Conservation (phyloP, 78 protist species). For the Dictyostelium purpureum region DNA sequence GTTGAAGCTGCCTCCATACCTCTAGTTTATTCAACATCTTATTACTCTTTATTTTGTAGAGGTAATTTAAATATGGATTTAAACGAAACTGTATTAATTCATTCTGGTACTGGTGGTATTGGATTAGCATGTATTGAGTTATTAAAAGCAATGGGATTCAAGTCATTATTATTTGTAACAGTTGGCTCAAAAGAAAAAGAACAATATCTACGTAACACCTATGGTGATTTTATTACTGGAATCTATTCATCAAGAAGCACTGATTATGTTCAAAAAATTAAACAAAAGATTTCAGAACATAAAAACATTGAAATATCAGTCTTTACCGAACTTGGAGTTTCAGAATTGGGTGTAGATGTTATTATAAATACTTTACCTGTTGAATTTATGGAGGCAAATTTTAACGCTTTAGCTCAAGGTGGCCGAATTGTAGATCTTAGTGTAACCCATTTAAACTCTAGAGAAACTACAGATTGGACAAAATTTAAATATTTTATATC, state of each 20-base stretch:
- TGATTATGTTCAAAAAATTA: not conserved
- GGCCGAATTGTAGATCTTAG: slow-evolving; percentile 75
- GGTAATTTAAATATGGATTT: slow-evolving; percentile 19
- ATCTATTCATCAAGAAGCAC: not conserved
- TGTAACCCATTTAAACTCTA: slow-evolving; percentile 27
- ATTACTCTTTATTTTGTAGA: slow-evolving; percentile 23
- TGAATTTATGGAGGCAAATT: slow-evolving; percentile 24
- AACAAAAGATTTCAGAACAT: not conserved
- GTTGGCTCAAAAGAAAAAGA: slow-evolving; percentile 36
- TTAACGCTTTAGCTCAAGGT: slow-evolving; percentile 5
- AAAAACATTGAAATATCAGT: slow-evolving; percentile 36
- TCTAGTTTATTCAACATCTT: slow-evolving; percentile 44
- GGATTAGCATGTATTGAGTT: slow-evolving; percentile 3
- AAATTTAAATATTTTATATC: not conserved
- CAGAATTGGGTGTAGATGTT: slow-evolving; percentile 70
- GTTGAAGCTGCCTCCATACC: slow-evolving; percentile 48
- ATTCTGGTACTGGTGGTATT: slow-evolving; percentile 55
- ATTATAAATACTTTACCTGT: slow-evolving; percentile 60
- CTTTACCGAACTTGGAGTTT: slow-evolving; percentile 81
- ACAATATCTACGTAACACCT: not conserved
- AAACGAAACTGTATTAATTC: slow-evolving; percentile 41
- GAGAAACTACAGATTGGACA: not conserved
- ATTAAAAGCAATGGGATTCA: slow-evolving; percentile 16
- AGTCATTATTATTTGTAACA: not conserved
- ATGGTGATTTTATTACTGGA: not conserved